Percentiles rank a stretch among this genome's conserved stretches.
Conservation (phyloP, 2,329 filamentous ascomycete genomes). For the Sordariomycetes sp. region DNA sequence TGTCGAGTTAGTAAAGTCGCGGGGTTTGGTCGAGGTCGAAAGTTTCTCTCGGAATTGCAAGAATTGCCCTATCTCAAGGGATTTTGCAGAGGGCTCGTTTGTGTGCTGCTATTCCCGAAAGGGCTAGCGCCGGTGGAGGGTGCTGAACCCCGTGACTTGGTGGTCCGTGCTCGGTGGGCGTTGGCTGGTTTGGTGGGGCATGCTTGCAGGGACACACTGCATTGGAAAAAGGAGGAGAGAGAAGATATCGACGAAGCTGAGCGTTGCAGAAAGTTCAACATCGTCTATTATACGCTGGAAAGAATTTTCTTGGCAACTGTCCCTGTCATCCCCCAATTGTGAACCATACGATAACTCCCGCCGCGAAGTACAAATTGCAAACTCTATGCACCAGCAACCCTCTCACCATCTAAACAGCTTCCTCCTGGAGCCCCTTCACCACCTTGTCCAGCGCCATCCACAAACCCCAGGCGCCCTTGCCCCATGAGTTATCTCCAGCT, state of each 20-base stretch:
- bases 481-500: constrained; percentile 7
- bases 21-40: constrained; percentile 8
- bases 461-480: constrained; percentile 7
- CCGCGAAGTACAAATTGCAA: not conserved
- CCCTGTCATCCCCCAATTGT: not conserved
- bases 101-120: constrained; percentile 2
- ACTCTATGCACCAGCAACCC: constrained; percentile 4
- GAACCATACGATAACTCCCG: not conserved
- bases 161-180: not conserved
- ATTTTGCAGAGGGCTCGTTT: constrained; percentile 5
- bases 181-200: not conserved
- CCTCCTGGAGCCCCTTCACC: not conserved
- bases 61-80: constrained; percentile 5
- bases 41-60: constrained; percentile 3
- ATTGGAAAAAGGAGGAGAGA: too few relatives aligned
- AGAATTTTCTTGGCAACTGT: not conserved
- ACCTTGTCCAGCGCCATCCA: constrained; percentile 7
- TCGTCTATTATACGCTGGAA: not conserved
- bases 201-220: too few relatives aligned
- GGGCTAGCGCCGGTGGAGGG: not conserved
- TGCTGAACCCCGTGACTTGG: not conserved
- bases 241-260: not conserved
- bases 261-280: not conserved
- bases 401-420: constrained; percentile 2
- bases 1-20: constrained; percentile 5